Evolutionary conservation across 768 basidiomycete genomes (phyloP), one percentile per base, ranked within the genome.

Genomic region (Chalciporus chontae): DNA sequence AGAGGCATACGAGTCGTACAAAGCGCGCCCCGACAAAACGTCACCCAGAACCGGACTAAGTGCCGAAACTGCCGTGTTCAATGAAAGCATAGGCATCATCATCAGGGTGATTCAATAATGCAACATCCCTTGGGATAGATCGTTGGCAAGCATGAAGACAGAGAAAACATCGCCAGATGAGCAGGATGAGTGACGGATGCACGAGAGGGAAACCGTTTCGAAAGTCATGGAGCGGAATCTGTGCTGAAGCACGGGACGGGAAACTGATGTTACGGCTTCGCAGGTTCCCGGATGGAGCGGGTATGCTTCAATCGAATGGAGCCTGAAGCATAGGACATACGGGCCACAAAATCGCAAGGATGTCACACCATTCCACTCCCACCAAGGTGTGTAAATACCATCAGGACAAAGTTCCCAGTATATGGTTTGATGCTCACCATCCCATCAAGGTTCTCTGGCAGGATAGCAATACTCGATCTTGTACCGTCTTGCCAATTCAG

Each of bases 241-340:
- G 43, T 60, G 57, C 40, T 26, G 54, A 39, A 58, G 50, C 41
- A 53, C 43, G 29, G 51, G 63, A 23, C 51, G 37, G 44, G 26
- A 15, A 19, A n/a, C n/a, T 40, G 54, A 18, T 9, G 21, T 23
- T n/a, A 10, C 5, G 14, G 19, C 27, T 45, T 41, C 15, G 2
- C 21, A 18, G 43, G 27, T 64, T 55, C 47, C 51, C 10, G 48
- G 48, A 24, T 50, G 57, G 40, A 45, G 45, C 26, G 40, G 62
- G 43, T 23, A 72, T 3, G 80, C 62, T 50, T 83, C 79, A 19
- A 85, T 55, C 1, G 80, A 74, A 5, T 75, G 77, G 1, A 73
- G 66, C 49, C 75, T 79, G 58, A 83, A 73, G 19, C 77, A 70
- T 21, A 84, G 63, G n/a, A 84, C 56, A 46, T 78, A 76, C 0